These are phyloP conservation scores for Cladosporium sp. DNA, from an alignment of 2,329 filamentous ascomycete species.

Conservation along the genomic window DNA sequence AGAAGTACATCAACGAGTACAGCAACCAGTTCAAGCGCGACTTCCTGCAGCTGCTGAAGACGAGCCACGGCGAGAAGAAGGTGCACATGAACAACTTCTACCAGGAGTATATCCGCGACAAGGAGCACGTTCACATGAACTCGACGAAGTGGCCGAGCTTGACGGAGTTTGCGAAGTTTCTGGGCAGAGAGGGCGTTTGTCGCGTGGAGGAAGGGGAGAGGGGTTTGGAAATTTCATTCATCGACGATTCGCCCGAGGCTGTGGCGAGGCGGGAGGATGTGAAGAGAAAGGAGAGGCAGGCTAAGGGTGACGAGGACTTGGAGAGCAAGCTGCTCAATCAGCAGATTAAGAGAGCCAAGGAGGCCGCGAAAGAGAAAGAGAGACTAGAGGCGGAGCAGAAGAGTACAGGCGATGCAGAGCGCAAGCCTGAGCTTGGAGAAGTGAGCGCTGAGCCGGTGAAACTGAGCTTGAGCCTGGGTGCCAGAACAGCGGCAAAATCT, in stretches of 20 bases:
- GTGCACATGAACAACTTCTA: constrained; percentile 92
- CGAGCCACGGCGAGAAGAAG: constrained; percentile 84
- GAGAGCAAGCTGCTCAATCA: constrained; percentile 78
- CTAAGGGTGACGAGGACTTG: constrained; percentile 84
- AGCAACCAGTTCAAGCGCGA: constrained; percentile 76
- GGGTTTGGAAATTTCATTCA: constrained; percentile 81
- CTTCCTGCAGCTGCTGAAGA: constrained; percentile 72
- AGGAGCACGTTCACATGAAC: constrained; percentile 91
- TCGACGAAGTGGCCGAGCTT: constrained; percentile 82
- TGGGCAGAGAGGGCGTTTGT: constrained; percentile 83
- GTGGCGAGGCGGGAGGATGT: constrained; percentile 76
- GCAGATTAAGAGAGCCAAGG: constrained; percentile 74
- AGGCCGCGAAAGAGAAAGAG: constrained; percentile 26
- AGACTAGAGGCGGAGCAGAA: constrained; percentile 31
- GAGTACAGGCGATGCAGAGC: constrained; percentile 32
- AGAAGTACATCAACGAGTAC: constrained; percentile 78
- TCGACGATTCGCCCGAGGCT: constrained; percentile 86
- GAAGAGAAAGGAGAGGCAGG: constrained; percentile 75
- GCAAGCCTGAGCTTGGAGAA: constrained; percentile 19
- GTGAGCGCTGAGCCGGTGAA: constrained; percentile 29
- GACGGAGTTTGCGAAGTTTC: constrained; percentile 82
- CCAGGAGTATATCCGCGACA: constrained; percentile 84
- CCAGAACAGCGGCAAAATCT: constrained; percentile 18
- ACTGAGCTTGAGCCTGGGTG: constrained; percentile 31
- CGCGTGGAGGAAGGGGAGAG: constrained; percentile 87